Evolutionary conservation across 106 monocot genomes (phyloP).

Genomic region (Iris macrosiphon): DNA sequence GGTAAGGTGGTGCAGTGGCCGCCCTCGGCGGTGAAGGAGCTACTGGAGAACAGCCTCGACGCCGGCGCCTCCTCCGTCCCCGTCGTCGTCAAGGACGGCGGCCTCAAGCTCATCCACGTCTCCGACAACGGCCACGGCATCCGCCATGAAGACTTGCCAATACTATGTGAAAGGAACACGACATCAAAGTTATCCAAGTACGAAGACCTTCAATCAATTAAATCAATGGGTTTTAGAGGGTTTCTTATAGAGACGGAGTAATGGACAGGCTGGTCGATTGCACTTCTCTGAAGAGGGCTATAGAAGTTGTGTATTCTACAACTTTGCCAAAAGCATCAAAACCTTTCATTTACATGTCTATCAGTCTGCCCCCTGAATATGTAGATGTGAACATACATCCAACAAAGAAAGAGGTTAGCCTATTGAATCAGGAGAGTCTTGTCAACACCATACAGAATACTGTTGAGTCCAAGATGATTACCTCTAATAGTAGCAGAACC

Average conservation of each 20-base stretch:
- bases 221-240: too few species aligned
- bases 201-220: too few species aligned
- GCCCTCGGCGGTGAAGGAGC: conserved; percentile 89
- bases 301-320: conserved; percentile 92
- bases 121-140: too few species aligned
- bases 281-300: conserved; percentile 78
- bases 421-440: conserved; percentile 80
- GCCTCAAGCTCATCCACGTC: too few species aligned
- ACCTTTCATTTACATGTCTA: conserved; percentile 97
- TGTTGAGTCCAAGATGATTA: conserved; percentile 72
- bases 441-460: conserved; percentile 65
- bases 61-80: conserved; percentile 71
- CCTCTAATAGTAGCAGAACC: conserved; percentile 57
- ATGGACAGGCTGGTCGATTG: conserved; percentile 97
- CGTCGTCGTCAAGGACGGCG: conserved; percentile 75
- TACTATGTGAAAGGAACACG: too few species aligned
- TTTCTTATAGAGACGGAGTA: too few species aligned
- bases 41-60: conserved; percentile 89
- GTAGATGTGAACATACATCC: conserved; percentile 98
- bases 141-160: too few species aligned
- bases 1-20: too few species aligned
- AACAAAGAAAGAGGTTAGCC: conserved; percentile 97
- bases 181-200: too few species aligned
- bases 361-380: conserved; percentile 84
- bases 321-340: conserved; percentile 95